Evolutionary conservation across 345 rosid genomes (phyloP).

Genomic region (Hibiscus mutabilis): DNA sequence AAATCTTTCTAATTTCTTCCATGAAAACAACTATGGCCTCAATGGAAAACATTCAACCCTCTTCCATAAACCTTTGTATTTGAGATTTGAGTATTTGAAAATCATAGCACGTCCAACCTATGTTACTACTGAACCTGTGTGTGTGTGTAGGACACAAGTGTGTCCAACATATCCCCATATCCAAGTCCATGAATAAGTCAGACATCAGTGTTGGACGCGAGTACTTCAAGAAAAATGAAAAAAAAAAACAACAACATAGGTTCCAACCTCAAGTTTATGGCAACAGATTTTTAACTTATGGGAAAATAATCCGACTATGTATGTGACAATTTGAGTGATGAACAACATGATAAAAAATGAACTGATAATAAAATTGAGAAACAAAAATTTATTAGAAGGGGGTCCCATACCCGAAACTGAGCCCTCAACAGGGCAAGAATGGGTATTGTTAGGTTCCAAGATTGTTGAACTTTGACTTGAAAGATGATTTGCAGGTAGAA

Average conservation of each 20-base stretch:
- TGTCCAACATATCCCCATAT: neutral
- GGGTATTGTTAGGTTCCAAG: conserved; percentile 10
- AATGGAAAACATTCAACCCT: neutral
- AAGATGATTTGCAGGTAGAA: conserved; percentile 19
- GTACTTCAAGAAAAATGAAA: neutral
- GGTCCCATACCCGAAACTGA: conserved; percentile 31
- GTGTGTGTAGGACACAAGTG: neutral
- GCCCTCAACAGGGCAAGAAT: conserved; percentile 12
- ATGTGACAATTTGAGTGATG: neutral
- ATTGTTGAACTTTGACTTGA: conserved; percentile 13
- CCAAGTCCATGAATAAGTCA: neutral
- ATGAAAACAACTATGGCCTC: neutral
- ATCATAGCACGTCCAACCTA: neutral
- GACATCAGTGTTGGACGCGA: neutral
- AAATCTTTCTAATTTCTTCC: neutral
- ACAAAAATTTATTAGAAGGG: neutral
- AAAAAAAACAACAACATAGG: neutral
- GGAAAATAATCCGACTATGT: neutral
- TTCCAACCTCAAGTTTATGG: neutral
- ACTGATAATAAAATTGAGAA: neutral
- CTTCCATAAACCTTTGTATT: too few relatives aligned
- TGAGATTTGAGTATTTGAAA: too few relatives aligned
- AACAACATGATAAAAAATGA: neutral
- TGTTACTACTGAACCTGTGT: neutral
- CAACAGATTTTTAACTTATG: neutral